Percentiles rank a stretch among this genome's conserved stretches.
Conservation (phyloP, 768 basidiomycete species). For the Agrocybe pediades region DNA sequence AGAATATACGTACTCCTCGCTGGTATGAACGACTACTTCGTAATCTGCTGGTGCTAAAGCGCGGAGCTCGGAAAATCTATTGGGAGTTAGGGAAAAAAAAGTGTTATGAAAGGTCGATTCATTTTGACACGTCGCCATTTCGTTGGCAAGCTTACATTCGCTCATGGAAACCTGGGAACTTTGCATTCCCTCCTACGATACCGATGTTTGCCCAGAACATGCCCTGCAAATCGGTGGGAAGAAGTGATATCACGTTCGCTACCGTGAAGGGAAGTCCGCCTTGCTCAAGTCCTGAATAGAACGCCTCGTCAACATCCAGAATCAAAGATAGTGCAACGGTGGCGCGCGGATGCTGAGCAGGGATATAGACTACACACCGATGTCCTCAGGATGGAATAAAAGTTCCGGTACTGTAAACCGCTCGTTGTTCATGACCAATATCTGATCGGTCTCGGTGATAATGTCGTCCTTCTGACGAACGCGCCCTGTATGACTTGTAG, state of each 20-base stretch:
- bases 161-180: conserved; percentile 70
- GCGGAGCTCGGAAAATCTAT: conserved; percentile 73
- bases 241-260: conserved; percentile 69
- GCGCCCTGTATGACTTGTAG: conserved; percentile 61
- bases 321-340: too few species aligned
- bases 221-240: conserved; percentile 82
- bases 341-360: too few species aligned
- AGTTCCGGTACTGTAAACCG: conserved; percentile 92
- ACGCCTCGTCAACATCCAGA: too few species aligned
- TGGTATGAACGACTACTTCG: conserved; percentile 72
- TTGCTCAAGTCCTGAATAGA: conserved; percentile 68
- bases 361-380: conserved; percentile 52
- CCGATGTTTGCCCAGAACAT: conserved; percentile 97
- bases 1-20: conserved; percentile 60
- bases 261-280: conserved; percentile 78
- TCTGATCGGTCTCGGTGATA: conserved; percentile 58
- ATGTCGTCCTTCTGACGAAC: conserved; percentile 56
- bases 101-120: neutral
- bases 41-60: conserved; percentile 81
- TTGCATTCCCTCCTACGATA: conserved; percentile 81
- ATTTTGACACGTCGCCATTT: neutral
- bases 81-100: conserved; percentile 13
- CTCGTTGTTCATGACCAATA: conserved; percentile 89
- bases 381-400: conserved; percentile 87
- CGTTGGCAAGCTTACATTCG: conserved; percentile 63